Percentiles rank a stretch among this genome's conserved stretches.
Conservation (phyloP, 495 filamentous ascomycete genomes). For the Hyaloscypha finlandica region DNA sequence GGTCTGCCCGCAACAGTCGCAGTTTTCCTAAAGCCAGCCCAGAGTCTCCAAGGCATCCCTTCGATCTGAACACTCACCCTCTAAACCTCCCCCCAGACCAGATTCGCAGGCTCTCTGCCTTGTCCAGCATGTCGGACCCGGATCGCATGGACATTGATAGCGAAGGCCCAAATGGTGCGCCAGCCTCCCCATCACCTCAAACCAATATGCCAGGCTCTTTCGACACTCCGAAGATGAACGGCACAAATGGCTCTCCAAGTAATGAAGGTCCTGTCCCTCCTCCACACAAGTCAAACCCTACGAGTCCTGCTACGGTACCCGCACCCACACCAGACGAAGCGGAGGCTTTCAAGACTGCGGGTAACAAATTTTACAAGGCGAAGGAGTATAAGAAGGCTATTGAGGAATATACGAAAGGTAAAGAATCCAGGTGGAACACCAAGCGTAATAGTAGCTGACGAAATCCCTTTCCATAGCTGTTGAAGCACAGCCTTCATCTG, state of each 20-base stretch:
- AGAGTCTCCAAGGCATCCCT: conserved; percentile 43
- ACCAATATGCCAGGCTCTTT: conserved; percentile 43
- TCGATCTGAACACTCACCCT: conserved; percentile 74
- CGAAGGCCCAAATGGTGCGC: conserved; percentile 52
- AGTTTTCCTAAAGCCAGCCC: conserved; percentile 23
- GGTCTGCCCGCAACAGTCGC: conserved; percentile 29
- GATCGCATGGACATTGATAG: conserved; percentile 79
- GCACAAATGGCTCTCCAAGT: conserved; percentile 49
- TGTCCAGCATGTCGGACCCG: conserved; percentile 64
- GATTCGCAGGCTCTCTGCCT: conserved; percentile 69
- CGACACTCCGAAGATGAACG: conserved; percentile 48
- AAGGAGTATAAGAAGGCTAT: conserved; percentile 84
- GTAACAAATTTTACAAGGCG: conserved; percentile 96
- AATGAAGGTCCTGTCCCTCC: conserved; percentile 72
- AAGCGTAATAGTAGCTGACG: neutral
- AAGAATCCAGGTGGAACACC: neutral
- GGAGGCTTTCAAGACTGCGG: conserved; percentile 85
- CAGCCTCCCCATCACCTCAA: conserved; percentile 44
- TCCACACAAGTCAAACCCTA: conserved; percentile 69
- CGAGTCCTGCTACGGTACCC: conserved; percentile 54
- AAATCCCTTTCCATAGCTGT: conserved; percentile 60
- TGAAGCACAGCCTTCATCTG: conserved; percentile 71
- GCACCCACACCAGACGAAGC: conserved; percentile 64
- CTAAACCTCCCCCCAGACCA: conserved; percentile 87
- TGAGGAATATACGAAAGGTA: conserved; percentile 93